Percentiles rank a stretch among this genome's conserved stretches.
Evolutionary conservation across 2,329 filamentous ascomycete species (phyloP).

Genomic region (Macrophomina tecta): DNA sequence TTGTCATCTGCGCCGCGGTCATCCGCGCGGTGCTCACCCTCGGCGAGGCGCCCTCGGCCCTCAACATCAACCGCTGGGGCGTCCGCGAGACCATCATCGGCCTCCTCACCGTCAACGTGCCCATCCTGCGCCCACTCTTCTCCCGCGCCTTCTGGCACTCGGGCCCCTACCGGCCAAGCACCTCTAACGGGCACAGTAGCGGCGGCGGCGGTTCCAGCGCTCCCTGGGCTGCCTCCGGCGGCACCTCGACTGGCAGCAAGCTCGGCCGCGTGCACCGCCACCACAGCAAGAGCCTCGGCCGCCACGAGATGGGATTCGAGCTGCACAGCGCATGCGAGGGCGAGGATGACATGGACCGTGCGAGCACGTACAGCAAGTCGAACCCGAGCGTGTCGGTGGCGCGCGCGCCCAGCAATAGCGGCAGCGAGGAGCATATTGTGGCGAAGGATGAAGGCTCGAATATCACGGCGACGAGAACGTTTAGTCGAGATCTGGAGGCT

Average conservation of each 20-base stretch:
- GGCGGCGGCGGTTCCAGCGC: background rate
- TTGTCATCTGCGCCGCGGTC: constrained; percentile 45
- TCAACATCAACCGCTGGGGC: constrained; percentile 48
- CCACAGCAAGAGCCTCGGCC: background rate
- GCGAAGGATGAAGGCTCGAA: too few relatives aligned
- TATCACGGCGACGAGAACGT: background rate
- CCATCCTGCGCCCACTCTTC: constrained; percentile 42
- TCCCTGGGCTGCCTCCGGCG: background rate
- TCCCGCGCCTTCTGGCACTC: constrained; percentile 39
- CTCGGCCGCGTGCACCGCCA: background rate
- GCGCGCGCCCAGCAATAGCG: background rate
- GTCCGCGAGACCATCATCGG: constrained; percentile 46
- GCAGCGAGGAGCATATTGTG: constrained; percentile 1
- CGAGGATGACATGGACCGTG: background rate
- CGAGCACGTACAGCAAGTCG: constrained; percentile 1
- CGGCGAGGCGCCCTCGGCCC: constrained; percentile 36
- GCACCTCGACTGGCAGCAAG: background rate
- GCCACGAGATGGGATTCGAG: background rate
- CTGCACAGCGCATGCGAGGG: background rate
- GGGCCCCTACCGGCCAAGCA: constrained; percentile 28
- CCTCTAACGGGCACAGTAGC: background rate
- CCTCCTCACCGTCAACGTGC: constrained; percentile 45
- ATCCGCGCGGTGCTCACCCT: constrained; percentile 43
- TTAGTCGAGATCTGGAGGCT: background rate
- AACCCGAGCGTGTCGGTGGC: background rate